Evolutionary conservation across 371 early-diverging fungal genomes (phyloP).

Genomic region (Fennellomyces sp.): DNA sequence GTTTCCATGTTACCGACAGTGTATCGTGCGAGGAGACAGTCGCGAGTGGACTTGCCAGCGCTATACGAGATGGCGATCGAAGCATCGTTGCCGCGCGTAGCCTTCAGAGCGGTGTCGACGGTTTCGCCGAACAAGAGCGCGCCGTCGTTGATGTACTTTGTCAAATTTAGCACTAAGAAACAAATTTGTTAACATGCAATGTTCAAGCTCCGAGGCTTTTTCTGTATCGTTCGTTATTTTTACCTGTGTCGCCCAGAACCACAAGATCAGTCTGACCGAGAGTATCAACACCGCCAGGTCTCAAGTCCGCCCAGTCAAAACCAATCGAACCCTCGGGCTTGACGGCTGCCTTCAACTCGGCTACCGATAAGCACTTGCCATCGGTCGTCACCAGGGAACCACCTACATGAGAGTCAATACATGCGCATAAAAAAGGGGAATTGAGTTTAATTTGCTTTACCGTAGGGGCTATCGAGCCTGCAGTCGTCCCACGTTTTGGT

Average conservation of each 20-base stretch:
- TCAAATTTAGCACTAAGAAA: conserved; percentile 37
- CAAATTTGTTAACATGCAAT: neutral
- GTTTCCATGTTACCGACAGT: conserved; percentile 54
- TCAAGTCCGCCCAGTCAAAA: conserved; percentile 49
- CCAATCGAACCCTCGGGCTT: conserved; percentile 23
- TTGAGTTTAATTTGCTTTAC: conserved; percentile 14
- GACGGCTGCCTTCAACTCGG: conserved; percentile 26
- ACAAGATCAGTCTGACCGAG: conserved; percentile 32
- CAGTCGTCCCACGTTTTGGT: conserved; percentile 24
- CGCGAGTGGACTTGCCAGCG: conserved; percentile 33
- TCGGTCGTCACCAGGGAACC: conserved; percentile 28
- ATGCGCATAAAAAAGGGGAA: conserved; percentile 8
- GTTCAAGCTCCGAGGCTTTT: neutral
- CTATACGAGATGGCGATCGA: conserved; percentile 45
- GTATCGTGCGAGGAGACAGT: conserved; percentile 46
- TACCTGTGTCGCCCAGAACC: conserved; percentile 58
- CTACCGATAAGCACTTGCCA: conserved; percentile 36
- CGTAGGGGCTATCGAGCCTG: conserved; percentile 48
- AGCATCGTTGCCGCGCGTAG: conserved; percentile 44
- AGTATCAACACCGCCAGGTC: conserved; percentile 18
- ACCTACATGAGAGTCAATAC: conserved; percentile 11
- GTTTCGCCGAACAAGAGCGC: conserved; percentile 27
- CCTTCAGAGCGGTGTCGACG: conserved; percentile 28
- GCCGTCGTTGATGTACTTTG: conserved; percentile 20
- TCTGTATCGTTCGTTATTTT: neutral